A percentile compares a stretch with the other conserved stretches of the same genome.
These are phyloP conservation scores for Fusarium pilosicola DNA, from an alignment of 2,329 filamentous ascomycete genomes.

Conservation along the genomic window DNA sequence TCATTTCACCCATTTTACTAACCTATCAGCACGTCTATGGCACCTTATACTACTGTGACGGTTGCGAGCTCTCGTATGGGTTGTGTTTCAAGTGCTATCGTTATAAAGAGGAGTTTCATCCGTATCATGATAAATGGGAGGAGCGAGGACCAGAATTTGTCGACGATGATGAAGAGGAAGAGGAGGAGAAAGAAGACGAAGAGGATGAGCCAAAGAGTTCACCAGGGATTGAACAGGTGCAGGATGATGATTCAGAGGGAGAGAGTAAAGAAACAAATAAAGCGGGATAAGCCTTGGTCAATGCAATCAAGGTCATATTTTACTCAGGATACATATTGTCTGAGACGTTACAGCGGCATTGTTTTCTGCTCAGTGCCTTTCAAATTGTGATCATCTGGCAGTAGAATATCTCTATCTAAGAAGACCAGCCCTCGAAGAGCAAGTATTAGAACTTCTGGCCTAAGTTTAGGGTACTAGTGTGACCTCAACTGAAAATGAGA, in stretches of 20 bases:
- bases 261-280: background rate
- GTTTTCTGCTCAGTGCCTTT: background rate
- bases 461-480: background rate
- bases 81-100: background rate
- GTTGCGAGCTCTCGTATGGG: background rate
- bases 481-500: background rate
- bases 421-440: background rate
- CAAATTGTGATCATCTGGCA: background rate
- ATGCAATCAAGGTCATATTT: rapidly evolving
- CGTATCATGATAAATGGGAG: background rate
- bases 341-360: rapidly evolving
- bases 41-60: background rate
- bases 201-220: background rate
- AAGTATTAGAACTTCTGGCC: no score
- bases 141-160: background rate
- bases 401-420: background rate
- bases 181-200: background rate
- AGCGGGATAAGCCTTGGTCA: rapidly evolving
- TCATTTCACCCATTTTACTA: background rate
- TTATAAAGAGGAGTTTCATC: background rate
- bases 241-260: background rate
- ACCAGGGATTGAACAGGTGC: background rate
- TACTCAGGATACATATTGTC: rapidly evolving
- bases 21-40: background rate
- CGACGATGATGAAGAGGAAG: background rate